Evolutionary conservation across 208 protist genomes (phyloP), one percentile per base, ranked within the genome.

Genomic region (Leishmania aethiopica): DNA sequence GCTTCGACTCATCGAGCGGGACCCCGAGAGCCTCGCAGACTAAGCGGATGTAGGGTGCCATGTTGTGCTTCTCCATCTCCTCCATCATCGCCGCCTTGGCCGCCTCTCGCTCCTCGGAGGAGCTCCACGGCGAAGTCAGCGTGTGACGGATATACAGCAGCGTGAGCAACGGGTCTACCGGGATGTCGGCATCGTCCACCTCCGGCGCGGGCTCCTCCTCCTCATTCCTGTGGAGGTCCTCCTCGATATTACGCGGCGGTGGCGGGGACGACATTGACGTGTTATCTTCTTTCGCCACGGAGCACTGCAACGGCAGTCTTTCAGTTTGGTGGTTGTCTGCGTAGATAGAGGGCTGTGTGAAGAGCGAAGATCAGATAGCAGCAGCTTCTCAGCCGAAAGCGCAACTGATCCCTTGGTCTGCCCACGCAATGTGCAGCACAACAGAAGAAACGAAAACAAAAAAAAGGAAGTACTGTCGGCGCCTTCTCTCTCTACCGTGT

Each of bases 11-110:
- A 60, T 97, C 89, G 22, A 97, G 77, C 28, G 77, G 81, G 45
- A 82, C 96, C 59, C 85, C 92, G 45, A 99, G 89, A 15, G 87
- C 88, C 59, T 98, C 94, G 37, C 84, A 89, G 25, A 98, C 81
- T 51, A 95, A 85, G 64, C 96, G 93, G 49, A 97, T 89, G 82
- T 98, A 97, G 42, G 96, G 97, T 2, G 87, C 94, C 96, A 97
- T 97, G 79, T 97, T 90, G 88, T 98, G 91, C 74, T 86, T 84
- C 74, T 90, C 74, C 72, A 95, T 91, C 81, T 96, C 92, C 69
- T 83, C 84, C 69, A 95, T 81, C 79, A 98, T 96, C 47, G 85
- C 86, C 51, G 84, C 82, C 84, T 93, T 90, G 62, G 92, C 94
- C 57, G 86, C 88, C 78, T 96, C 92, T 28, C 93, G 92, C 76